These are phyloP conservation scores for Acanthamoeba quina DNA, from an alignment of 208 protist genomes.

Conservation along the genomic window DNA sequence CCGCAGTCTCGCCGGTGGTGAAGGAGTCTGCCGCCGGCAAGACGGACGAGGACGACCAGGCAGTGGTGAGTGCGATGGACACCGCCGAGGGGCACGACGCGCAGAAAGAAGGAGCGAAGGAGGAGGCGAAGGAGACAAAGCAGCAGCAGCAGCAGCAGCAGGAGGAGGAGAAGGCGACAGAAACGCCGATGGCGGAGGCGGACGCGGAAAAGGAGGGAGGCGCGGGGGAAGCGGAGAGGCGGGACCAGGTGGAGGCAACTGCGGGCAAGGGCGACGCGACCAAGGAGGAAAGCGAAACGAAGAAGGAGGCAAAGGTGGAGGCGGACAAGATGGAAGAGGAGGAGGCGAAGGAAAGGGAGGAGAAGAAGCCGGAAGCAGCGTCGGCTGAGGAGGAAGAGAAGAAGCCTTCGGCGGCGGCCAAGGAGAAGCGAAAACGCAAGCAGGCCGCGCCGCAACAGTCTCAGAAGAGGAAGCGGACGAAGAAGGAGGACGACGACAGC, in stretches of 20 bases:
- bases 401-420: neutral
- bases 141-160: neutral
- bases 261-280: too few species aligned
- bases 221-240: neutral
- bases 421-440: constrained; percentile 34
- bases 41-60: neutral
- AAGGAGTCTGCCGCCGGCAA: neutral
- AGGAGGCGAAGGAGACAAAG: neutral
- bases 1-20: neutral
- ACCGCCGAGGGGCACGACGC: neutral
- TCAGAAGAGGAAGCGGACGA: constrained; percentile 14
- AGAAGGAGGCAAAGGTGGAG: neutral
- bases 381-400: neutral
- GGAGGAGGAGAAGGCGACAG: neutral
- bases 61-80: neutral
- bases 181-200: neutral
- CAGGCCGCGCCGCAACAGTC: neutral
- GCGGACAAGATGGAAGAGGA: neutral
- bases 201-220: too few species aligned
- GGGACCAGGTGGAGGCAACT: neutral
- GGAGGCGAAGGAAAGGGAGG: neutral
- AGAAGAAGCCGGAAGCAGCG: neutral
- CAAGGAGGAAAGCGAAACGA: too few species aligned
- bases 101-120: too few species aligned
- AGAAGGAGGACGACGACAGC: neutral